Evolutionary conservation across 1,284 basidiomycete species (phyloP), one percentile per base, ranked within the genome.

Genomic region (Hypsizygus ulmarius): DNA sequence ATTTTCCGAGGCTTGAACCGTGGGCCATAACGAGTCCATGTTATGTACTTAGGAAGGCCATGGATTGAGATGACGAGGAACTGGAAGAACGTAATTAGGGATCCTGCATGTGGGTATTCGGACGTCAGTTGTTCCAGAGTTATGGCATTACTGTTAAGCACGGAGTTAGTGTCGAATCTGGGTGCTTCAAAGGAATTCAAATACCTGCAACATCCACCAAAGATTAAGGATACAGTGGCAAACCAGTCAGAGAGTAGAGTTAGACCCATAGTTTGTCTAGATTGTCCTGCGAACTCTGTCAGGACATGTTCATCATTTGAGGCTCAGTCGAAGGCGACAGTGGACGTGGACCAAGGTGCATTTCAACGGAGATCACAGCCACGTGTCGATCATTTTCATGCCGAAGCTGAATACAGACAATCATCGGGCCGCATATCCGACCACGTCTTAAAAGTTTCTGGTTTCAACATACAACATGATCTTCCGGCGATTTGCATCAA

Each of bases 41-140:
- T 63, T 30, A 87, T 49, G 59, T 88, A 82, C 34, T 69, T 74
- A 0, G 80, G 81, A 12, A 90, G 71, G 0, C 85, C 83, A 55
- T 82, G 71, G 1, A 91, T 54, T 6, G 90, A 82, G 49, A 94
- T 83, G 58, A 86, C 64, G 44, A 88, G 53, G 66, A 93, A 94
- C 65, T 95, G 93, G 37, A 84, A 77, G 58, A 93, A 87, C 0
- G 93, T 95, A 60, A 95, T 82, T 45, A 95, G 78, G 15, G 86
- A 81, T 46, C 92, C 92, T 41, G 81, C 69, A 18, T 73, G 67
- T 8, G 87, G 83, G 58, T 84, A 75, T 41, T 75, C 67, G 3
- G 78, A 74, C 1, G 84, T 87, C 14, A 87, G 67, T 53, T 81
- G 77, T 63, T 90, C 86, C 1, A 84, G 66, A 1, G 86, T 82